A percentile compares a stretch with the other conserved stretches of the same genome.
These are phyloP conservation scores for Camelina laxa DNA, from an alignment of 345 rosid species.

Conservation along the genomic window DNA sequence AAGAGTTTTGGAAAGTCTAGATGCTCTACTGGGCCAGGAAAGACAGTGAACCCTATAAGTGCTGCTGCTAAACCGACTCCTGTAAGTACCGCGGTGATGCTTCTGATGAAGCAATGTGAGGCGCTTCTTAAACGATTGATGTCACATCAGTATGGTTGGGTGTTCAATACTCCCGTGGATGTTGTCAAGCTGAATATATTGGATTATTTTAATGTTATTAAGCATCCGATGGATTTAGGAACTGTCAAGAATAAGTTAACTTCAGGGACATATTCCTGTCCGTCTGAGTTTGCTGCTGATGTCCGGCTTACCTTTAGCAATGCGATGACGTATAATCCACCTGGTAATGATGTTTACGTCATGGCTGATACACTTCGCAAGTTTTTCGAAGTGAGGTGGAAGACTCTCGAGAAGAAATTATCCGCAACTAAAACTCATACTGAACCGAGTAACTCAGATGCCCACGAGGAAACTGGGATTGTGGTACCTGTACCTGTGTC, in stretches of 20 bases:
- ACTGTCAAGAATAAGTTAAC: conserved; percentile 69
- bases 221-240: conserved; percentile 90
- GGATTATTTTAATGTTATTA: conserved; percentile 77
- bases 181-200: conserved; percentile 73
- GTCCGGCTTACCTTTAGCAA: conserved; percentile 81
- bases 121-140: conserved; percentile 63
- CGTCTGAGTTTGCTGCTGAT: conserved; percentile 71
- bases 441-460: background rate
- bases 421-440: conserved; percentile 31
- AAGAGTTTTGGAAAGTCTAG: conserved; percentile 44
- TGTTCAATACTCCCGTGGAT: conserved; percentile 77
- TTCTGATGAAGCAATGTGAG: conserved; percentile 73
- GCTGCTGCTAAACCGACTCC: conserved; percentile 39
- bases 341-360: conserved; percentile 66
- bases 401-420: conserved; percentile 76
- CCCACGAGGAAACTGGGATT: background rate
- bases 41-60: conserved; percentile 34
- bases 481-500: conserved; percentile 38
- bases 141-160: conserved; percentile 73
- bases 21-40: conserved; percentile 70
- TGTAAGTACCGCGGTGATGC: conserved; percentile 42
- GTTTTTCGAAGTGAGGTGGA: conserved; percentile 79
- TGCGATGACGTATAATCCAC: conserved; percentile 86
- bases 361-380: conserved; percentile 78
- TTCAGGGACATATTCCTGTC: conserved; percentile 63